Conservation (phyloP, 805 yeast genomes). For the Ogataea ramenticola region DNA sequence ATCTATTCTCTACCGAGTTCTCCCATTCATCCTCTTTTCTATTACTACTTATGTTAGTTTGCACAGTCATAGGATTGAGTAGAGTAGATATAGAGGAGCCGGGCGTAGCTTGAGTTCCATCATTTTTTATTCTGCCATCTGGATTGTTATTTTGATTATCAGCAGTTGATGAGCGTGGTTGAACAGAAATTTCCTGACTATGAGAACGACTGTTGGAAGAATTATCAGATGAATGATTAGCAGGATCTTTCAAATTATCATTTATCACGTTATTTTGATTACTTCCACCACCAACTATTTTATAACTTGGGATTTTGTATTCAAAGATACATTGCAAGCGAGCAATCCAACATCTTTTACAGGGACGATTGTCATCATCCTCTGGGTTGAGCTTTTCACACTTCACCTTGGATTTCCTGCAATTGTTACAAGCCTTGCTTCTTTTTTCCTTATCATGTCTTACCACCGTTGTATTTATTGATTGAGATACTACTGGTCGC, state of each 20-base stretch:
- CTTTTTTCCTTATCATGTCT: slow-evolving; percentile 18
- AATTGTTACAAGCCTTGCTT: slow-evolving; percentile 53
- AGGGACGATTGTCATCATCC: slow-evolving; percentile 33
- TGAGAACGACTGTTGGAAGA: no score
- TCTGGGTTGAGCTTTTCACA: slow-evolving; percentile 40
- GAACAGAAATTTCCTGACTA: no score
- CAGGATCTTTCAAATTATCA: not conserved
- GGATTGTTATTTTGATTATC: not conserved
- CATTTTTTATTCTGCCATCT: not conserved
- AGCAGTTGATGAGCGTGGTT: no score
- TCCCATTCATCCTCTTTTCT: slow-evolving; percentile 20
- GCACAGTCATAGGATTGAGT: not conserved
- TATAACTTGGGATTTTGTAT: slow-evolving; percentile 40
- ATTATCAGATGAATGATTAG: no score
- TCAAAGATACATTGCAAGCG: slow-evolving; percentile 53
- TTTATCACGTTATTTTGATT: slow-evolving; percentile 2
- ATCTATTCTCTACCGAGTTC: slow-evolving; percentile 29
- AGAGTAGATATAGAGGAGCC: not conserved
- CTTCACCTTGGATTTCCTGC: slow-evolving; percentile 56
- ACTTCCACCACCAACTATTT: slow-evolving; percentile 21
- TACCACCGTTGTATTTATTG: slow-evolving; percentile 1
- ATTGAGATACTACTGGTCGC: not conserved
- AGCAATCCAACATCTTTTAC: slow-evolving; percentile 48
- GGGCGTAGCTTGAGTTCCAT: not conserved
- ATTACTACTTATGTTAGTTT: not conserved